phyloP scores from a whole-genome alignment of 2,329 filamentous ascomycete species.

The Intubia oerlemansii region DNA sequence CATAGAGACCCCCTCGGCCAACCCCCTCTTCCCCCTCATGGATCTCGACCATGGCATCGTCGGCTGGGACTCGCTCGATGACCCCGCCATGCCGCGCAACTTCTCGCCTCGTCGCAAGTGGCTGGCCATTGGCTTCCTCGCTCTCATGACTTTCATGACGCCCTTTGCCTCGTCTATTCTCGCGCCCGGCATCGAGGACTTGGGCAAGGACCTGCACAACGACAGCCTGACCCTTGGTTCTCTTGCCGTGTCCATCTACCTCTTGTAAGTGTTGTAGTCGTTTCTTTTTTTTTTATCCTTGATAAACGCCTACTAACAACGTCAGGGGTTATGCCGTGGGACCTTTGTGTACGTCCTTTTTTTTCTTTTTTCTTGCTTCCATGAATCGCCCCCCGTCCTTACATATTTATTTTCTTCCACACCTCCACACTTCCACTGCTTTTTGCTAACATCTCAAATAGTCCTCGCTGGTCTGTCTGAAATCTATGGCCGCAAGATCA shows the following conservation, averaged over 20 bases:
- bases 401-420: too few relatives aligned
- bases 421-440: too few relatives aligned
- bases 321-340: slow-evolving; percentile 32
- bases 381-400: slow-evolving; percentile 14
- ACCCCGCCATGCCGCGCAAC: slow-evolving; percentile 36
- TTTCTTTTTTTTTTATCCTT: neutral
- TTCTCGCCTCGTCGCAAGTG: slow-evolving; percentile 34
- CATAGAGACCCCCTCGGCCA: too few relatives aligned
- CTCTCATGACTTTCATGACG: slow-evolving; percentile 41
- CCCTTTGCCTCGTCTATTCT: slow-evolving; percentile 43
- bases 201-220: slow-evolving; percentile 24
- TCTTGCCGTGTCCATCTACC: slow-evolving; percentile 38
- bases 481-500: slow-evolving; percentile 23
- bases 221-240: slow-evolving; percentile 20
- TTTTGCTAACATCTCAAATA: slow-evolving; percentile 13
- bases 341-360: slow-evolving; percentile 30
- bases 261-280: slow-evolving; percentile 15
- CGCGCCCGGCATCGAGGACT: slow-evolving; percentile 22
- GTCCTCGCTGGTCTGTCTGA: slow-evolving; percentile 11
- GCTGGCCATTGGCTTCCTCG: slow-evolving; percentile 31
- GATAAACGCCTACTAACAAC: neutral
- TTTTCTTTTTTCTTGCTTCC: slow-evolving; percentile 27
- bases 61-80: slow-evolving; percentile 36
- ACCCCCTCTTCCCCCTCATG: slow-evolving; percentile 20
- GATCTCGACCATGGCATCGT: slow-evolving; percentile 31